These are phyloP conservation scores for Trichoderma oligosporum DNA, from an alignment of 2,329 filamentous ascomycete genomes.

Conservation along the genomic window DNA sequence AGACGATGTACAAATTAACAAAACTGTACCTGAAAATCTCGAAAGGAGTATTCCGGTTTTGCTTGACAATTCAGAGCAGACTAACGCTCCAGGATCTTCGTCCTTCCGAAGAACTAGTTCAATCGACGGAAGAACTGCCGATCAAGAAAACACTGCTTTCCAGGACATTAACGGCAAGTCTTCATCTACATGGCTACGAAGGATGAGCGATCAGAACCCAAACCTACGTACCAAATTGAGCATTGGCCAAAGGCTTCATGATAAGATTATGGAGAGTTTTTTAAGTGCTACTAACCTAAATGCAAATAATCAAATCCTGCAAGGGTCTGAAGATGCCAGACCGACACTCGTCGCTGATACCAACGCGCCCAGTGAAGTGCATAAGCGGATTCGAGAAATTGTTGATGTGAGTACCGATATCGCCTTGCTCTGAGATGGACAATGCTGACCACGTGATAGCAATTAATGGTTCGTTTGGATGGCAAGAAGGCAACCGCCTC, in stretches of 20 bases:
- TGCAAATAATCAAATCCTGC: not conserved
- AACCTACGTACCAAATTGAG: not conserved
- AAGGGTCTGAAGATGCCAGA: not conserved
- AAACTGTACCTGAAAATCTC: too few species aligned
- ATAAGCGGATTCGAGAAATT: conserved; percentile 4
- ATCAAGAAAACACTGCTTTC: not conserved
- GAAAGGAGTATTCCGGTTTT: not conserved
- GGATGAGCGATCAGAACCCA: not conserved
- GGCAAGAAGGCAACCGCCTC: conserved; percentile 25
- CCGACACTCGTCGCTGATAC: not conserved
- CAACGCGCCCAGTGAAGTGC: too few species aligned
- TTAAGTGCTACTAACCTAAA: not conserved
- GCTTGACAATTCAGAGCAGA: not conserved
- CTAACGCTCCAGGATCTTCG: not conserved
- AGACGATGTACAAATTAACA: not conserved
- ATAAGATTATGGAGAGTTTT: conserved; percentile 6
- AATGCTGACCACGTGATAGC: conserved; percentile 20
- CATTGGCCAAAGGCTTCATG: not conserved
- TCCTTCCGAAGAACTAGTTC: not conserved
- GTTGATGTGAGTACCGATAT: conserved; percentile 26
- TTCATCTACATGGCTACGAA: not conserved
- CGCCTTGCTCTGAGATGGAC: not conserved
- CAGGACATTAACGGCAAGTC: not conserved
- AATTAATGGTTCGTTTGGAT: conserved; percentile 25
- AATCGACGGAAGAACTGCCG: not conserved